Evolutionary conservation across 2,329 filamentous ascomycete genomes (phyloP), one percentile per base, ranked within the genome.

Genomic region (Sphaerostilbella broomeana): DNA sequence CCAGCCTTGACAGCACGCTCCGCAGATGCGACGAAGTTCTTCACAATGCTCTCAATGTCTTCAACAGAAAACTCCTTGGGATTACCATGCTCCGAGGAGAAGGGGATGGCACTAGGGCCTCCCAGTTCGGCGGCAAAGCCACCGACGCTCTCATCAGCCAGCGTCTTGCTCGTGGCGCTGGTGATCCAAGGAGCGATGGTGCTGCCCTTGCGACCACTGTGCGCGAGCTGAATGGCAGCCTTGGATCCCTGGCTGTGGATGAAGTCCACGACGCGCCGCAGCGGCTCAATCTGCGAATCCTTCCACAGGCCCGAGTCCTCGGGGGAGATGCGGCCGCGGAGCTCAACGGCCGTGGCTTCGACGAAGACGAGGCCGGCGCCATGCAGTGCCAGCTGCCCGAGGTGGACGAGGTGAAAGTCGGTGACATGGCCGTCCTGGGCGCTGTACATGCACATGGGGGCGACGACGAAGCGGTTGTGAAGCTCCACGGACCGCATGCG

Each of bases 261-360:
- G 47, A 88, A 94, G 45, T 94, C 84, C 24, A 81, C 76, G 31
- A 90, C 73, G 43, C 75, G 73, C 55, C 72, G 75, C 42, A 94
- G 64, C 0, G 81, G 79, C 47, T 73, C 80, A 44, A 89, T 81
- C 59, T 95, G 89, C 22, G 73, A 78, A 59, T 95, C 89, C 46
- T 83, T 72, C 89, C 88, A 95, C 6, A 95, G 64, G 1, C 89
- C 87, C 10, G 68, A 64, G 57, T 90, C 85, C 58, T 89, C 72
- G 1, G 87, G 86, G 1, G 84, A 84, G 66, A 94, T 94, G 40
- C 89, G 77, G 19, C 88, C 88, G 50, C 89, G 79, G 5, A 85
- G 64, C 8, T 76, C 69, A 0, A 94, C 84, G 21, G 79, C 70
- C 1, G 85, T 88, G 18, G 88, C 86, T 65, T 95, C 89, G 42